A percentile compares a stretch with the other conserved stretches of the same genome.
These are phyloP conservation scores for Cinnamomum micranthum DNA, from an alignment of 164 flowering plant genomes.

Conservation along the genomic window DNA sequence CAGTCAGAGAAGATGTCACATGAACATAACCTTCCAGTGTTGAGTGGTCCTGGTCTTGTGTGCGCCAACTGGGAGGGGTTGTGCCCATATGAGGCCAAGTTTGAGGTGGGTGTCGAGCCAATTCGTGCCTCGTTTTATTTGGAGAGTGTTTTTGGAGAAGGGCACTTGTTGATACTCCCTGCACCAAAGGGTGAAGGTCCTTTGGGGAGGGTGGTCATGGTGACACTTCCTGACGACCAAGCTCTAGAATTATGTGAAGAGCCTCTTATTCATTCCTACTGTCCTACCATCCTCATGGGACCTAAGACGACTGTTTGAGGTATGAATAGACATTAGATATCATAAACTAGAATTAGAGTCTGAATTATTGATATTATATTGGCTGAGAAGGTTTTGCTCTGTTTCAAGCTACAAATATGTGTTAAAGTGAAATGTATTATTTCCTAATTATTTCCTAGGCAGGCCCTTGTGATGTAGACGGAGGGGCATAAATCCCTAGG, in stretches of 20 bases:
- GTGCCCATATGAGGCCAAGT: conserved; percentile 26
- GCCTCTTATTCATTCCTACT: conserved; percentile 24
- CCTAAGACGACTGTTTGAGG: not conserved
- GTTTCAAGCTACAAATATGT: not conserved
- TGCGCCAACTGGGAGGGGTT: conserved; percentile 41
- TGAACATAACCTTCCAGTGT: not conserved
- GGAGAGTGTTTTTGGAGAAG: conserved; percentile 39
- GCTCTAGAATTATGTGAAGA: conserved; percentile 36
- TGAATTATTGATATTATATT: not conserved
- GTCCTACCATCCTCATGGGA: conserved; percentile 46
- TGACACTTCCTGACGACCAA: conserved; percentile 46
- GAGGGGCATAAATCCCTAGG: too few species aligned
- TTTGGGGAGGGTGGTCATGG: conserved; percentile 48
- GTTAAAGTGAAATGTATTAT: too few species aligned
- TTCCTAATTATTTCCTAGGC: too few species aligned
- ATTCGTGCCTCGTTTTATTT: conserved; percentile 40
- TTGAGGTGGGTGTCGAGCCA: conserved; percentile 31
- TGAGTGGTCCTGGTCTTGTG: conserved; percentile 35
- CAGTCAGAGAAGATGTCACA: conserved; percentile 12
- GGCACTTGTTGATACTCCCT: conserved; percentile 48
- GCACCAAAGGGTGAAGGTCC: conserved; percentile 35
- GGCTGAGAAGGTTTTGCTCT: not conserved
- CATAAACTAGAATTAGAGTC: too few species aligned
- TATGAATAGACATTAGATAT: too few species aligned
- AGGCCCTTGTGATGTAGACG: too few species aligned